Percentiles rank a stretch among this genome's conserved stretches.
phyloP scores from a whole-genome alignment of 306 rosid species.

The Aeschynomene evenia region DNA sequence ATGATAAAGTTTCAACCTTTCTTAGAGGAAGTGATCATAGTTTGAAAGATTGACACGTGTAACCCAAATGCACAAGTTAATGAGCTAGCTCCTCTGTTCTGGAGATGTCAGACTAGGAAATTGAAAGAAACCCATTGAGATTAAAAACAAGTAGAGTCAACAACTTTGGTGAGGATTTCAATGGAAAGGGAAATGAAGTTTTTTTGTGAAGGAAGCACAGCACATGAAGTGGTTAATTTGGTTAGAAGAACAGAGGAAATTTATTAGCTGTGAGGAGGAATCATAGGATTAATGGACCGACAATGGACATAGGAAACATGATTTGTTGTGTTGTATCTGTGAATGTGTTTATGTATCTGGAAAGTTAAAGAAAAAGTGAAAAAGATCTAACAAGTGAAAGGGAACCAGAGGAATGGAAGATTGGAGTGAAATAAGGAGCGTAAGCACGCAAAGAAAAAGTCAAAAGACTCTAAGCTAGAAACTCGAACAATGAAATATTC shows the following conservation, averaged over 20 bases:
- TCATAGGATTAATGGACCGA: slow-evolving; percentile 4
- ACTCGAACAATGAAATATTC: neutral
- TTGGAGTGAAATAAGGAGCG: slow-evolving; percentile 23
- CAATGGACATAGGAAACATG: neutral
- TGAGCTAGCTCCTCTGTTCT: neutral
- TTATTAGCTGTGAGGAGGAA: neutral
- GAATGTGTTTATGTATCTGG: neutral
- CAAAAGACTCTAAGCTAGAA: neutral
- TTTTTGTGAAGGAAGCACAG: neutral
- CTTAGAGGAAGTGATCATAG: neutral
- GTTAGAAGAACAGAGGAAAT: slow-evolving; percentile 1
- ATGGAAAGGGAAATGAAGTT: neutral
- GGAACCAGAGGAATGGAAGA: neutral
- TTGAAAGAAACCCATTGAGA: slow-evolving; percentile 24
- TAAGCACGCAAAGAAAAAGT: slow-evolving; percentile 22
- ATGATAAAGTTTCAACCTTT: slow-evolving; percentile 9
- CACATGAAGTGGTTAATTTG: neutral
- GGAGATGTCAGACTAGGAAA: slow-evolving; percentile 14
- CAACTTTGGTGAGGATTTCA: neutral
- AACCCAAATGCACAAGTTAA: neutral
- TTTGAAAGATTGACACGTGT: neutral
- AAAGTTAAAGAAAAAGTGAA: neutral
- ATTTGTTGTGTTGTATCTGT: neutral
- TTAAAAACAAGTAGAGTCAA: slow-evolving; percentile 12
- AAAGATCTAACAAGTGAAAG: neutral